Conservation (phyloP, 139 green algal genomes). For the Pleodorina starrii region DNA sequence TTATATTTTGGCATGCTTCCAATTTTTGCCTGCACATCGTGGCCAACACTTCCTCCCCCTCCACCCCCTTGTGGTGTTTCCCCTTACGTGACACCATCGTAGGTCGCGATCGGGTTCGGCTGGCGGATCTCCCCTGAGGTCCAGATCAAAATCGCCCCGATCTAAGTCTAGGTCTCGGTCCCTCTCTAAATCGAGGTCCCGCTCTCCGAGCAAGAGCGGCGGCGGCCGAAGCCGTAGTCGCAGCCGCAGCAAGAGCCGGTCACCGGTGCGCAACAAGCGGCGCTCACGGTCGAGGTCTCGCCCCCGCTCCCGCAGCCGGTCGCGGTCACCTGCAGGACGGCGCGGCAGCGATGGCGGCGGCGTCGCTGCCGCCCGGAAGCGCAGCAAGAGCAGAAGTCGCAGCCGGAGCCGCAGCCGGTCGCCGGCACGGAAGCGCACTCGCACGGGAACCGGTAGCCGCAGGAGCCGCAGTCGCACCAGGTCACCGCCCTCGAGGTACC, state of each 20-base stretch:
- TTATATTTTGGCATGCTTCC: too few species aligned
- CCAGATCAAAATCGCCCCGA: background rate
- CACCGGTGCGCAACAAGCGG: conserved; percentile 9
- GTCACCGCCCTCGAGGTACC: background rate
- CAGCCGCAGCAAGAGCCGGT: background rate
- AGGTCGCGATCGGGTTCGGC: conserved; percentile 8
- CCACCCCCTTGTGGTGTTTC: too few species aligned
- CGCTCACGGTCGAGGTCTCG: background rate
- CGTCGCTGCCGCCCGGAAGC: background rate
- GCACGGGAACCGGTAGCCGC: background rate
- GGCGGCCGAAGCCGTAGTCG: background rate
- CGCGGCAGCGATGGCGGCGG: background rate
- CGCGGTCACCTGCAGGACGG: background rate
- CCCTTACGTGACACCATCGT: background rate
- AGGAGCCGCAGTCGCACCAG: conserved; percentile 13
- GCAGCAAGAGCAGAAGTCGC: conserved; percentile 8
- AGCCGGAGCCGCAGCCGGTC: conserved; percentile 3
- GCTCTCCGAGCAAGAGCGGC: background rate
- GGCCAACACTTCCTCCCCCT: too few species aligned
- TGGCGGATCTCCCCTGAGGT: background rate
- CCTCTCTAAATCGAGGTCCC: background rate
- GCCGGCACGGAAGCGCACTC: conserved; percentile 5
- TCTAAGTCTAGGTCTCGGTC: background rate
- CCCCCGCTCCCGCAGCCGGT: background rate
- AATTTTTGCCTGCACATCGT: too few species aligned